phyloP scores from a whole-genome alignment of 345 rosid species.

The Hibiscus mutabilis region DNA sequence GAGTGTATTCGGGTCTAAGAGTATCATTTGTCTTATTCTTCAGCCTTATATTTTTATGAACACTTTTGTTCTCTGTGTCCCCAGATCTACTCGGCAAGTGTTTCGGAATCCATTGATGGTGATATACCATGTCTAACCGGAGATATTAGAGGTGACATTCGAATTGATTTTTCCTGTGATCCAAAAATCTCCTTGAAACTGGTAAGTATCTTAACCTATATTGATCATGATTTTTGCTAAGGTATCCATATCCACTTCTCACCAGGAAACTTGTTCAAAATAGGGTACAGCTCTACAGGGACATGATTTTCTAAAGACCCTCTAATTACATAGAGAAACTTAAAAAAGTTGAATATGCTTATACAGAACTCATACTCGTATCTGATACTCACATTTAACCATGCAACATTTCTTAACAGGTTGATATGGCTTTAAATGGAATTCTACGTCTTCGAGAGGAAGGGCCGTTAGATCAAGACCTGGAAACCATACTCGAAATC shows the following conservation, averaged over 20 bases:
- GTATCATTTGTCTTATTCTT: slow-evolving; percentile 2
- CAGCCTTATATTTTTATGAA: slow-evolving; percentile 11
- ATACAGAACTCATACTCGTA: not conserved
- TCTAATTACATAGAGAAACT: not conserved
- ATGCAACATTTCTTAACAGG: slow-evolving; percentile 35
- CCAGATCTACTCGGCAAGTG: slow-evolving; percentile 82
- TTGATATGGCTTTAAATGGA: slow-evolving; percentile 82
- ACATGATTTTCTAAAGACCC: not conserved
- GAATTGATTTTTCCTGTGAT: slow-evolving; percentile 80
- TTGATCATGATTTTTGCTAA: not conserved
- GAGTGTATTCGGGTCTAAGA: not conserved
- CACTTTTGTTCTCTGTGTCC: not conserved
- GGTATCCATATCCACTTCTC: not conserved
- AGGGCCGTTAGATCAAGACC: slow-evolving; percentile 69
- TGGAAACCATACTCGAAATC: slow-evolving; percentile 70
- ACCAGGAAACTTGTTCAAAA: not conserved
- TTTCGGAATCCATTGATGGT: slow-evolving; percentile 76
- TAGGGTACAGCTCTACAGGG: not conserved
- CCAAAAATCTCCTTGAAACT: slow-evolving; percentile 74
- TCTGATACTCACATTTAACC: not conserved
- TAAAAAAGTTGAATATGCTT: not conserved
- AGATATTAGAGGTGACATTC: slow-evolving; percentile 74
- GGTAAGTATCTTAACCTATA: slow-evolving; percentile 27
- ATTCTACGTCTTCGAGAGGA: slow-evolving; percentile 69
- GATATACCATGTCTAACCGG: slow-evolving; percentile 76